A percentile compares a stretch with the other conserved stretches of the same genome.
These are phyloP conservation scores for Verticillium dahliae DNA, from an alignment of 2,329 filamentous ascomycete species.

Conservation along the genomic window DNA sequence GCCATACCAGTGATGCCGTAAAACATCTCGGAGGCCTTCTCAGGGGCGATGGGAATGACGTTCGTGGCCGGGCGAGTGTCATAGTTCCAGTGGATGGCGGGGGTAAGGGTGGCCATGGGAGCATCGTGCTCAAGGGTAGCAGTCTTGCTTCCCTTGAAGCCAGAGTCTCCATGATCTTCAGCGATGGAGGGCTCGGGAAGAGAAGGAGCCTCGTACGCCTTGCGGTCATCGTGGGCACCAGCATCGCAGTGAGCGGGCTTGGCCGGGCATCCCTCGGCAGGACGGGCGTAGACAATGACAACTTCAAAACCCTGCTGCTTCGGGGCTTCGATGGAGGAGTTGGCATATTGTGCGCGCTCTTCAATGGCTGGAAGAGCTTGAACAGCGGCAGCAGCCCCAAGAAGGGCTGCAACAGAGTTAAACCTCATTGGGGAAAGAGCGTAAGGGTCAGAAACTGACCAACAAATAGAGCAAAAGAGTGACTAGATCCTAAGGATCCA, in stretches of 20 bases:
- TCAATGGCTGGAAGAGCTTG: constrained; percentile 1
- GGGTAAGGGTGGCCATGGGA: constrained; percentile 1
- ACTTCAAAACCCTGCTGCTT: constrained; percentile 2
- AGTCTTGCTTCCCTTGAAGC: background rate
- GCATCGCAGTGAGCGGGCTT: background rate
- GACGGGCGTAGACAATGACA: constrained; percentile 3
- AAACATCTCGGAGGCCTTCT: constrained; percentile 15
- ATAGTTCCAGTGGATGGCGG: constrained; percentile 16
- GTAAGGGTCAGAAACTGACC: background rate
- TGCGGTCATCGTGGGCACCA: background rate
- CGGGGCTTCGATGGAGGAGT: background rate
- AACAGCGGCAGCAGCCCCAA: background rate
- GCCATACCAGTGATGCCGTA: constrained; percentile 14
- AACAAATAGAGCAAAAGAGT: background rate
- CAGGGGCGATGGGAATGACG: constrained; percentile 15
- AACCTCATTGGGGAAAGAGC: background rate
- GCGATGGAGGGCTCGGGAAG: background rate
- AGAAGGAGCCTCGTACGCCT: background rate
- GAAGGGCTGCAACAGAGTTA: constrained; percentile 1
- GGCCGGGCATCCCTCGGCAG: background rate
- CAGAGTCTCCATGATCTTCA: background rate
- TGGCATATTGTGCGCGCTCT: background rate
- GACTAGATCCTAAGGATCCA: background rate
- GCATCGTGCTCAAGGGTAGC: background rate
- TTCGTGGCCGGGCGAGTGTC: constrained; percentile 15